Conservation (phyloP, 2,329 filamentous ascomycete genomes). For the Ophiocordyceps camponoti-floridani region DNA sequence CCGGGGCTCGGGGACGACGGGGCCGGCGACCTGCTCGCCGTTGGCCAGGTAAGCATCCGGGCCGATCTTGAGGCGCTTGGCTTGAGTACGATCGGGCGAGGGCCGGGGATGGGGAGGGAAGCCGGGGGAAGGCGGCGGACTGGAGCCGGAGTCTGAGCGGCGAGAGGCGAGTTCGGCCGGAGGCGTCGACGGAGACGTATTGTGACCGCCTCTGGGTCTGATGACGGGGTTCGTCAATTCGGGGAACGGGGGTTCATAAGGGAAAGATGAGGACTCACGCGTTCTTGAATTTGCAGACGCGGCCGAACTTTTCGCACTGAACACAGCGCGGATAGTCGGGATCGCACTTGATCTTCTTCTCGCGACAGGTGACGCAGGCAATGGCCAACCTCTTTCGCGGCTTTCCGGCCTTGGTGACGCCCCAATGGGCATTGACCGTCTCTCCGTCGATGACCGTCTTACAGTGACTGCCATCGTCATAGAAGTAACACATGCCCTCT, state of each 20-base stretch:
- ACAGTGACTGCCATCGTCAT: slow-evolving; percentile 70
- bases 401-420: slow-evolving; percentile 85
- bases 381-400: slow-evolving; percentile 80
- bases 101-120: slow-evolving; percentile 11
- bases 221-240: not conserved
- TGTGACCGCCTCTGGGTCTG: slow-evolving; percentile 40
- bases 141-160: slow-evolving; percentile 24
- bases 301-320: slow-evolving; percentile 82
- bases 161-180: slow-evolving; percentile 30
- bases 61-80: slow-evolving; percentile 30
- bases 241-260: no score
- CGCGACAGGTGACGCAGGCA: slow-evolving; percentile 80
- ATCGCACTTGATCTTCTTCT: slow-evolving; percentile 97
- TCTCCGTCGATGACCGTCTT: slow-evolving; percentile 75
- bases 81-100: slow-evolving; percentile 16
- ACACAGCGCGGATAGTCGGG: slow-evolving; percentile 74
- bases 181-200: slow-evolving; percentile 34
- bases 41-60: slow-evolving; percentile 25
- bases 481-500: slow-evolving; percentile 70
- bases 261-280: slow-evolving; percentile 40
- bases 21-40: slow-evolving; percentile 10
- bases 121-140: slow-evolving; percentile 27
- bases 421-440: slow-evolving; percentile 79
- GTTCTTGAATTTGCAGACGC: slow-evolving; percentile 70
- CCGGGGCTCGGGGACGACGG: slow-evolving; percentile 17